Conservation (phyloP, 2,329 filamentous ascomycete genomes). For the Fusarium kyushuense region DNA sequence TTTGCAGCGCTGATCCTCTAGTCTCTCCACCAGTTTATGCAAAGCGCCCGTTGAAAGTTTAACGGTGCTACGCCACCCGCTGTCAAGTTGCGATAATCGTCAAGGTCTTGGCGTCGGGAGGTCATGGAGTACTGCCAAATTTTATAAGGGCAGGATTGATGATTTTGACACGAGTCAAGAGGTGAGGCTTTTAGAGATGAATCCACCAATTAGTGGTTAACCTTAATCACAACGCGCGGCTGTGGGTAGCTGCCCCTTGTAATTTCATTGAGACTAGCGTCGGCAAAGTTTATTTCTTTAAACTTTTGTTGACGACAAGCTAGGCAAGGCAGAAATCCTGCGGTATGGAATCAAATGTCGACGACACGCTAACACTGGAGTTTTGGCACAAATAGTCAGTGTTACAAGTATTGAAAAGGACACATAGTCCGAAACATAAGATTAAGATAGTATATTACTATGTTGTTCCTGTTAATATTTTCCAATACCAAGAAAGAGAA, state of each 20-base stretch:
- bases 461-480: too few species aligned
- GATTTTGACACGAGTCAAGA: background rate
- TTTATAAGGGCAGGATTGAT: background rate
- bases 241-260: background rate
- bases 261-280: background rate
- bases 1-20: constrained; percentile 1
- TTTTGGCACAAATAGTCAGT: too few species aligned
- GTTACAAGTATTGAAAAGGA: too few species aligned
- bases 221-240: background rate
- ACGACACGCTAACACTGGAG: too few species aligned
- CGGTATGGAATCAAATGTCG: too few species aligned
- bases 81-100: background rate
- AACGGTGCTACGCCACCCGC: constrained; percentile 9
- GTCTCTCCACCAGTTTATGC: constrained; percentile 11
- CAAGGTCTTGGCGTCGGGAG: background rate
- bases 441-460: too few species aligned
- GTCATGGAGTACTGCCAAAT: background rate
- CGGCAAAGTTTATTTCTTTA: background rate
- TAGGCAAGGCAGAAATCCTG: too few species aligned
- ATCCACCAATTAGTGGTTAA: background rate
- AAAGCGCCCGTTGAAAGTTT: background rate
- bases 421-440: too few species aligned
- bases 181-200: fast-evolving
- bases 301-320: too few species aligned
- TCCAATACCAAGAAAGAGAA: too few species aligned